Evolutionary conservation across 352 stramenopile genomes (phyloP).

Genomic region (Saprolegnia parasitica): DNA sequence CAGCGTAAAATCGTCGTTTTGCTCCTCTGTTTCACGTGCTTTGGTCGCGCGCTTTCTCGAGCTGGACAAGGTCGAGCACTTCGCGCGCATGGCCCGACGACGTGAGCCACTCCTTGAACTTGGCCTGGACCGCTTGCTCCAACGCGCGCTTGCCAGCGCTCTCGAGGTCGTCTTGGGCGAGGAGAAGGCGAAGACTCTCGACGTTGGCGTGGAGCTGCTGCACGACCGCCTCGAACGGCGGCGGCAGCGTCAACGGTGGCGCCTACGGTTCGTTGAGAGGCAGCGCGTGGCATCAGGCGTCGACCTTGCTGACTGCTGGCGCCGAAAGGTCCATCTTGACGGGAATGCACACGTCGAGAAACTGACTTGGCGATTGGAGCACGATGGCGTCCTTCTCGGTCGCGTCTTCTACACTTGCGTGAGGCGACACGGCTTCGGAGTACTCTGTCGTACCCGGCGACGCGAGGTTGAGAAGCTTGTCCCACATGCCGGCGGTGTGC

Average conservation of each 20-base stretch:
- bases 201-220: conserved; percentile 68
- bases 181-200: conserved; percentile 59
- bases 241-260: conserved; percentile 73
- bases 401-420: neutral
- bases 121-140: conserved; percentile 75
- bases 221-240: conserved; percentile 61
- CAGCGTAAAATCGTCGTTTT: neutral
- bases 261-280: neutral
- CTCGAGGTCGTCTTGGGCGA: conserved; percentile 79
- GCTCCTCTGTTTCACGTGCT: neutral
- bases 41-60: conserved; percentile 37
- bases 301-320: neutral
- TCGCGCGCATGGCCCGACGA: conserved; percentile 81
- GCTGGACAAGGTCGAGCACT: conserved; percentile 84
- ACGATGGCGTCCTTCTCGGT: conserved; percentile 35
- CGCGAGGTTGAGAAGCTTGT: conserved; percentile 64
- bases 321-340: conserved; percentile 40
- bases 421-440: neutral
- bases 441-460: conserved; percentile 17
- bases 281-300: neutral
- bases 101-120: conserved; percentile 86
- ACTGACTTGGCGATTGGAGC: conserved; percentile 51
- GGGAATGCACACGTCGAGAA: conserved; percentile 63
- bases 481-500: conserved; percentile 55
- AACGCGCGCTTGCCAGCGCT: conserved; percentile 69